phyloP scores from a whole-genome alignment of 2,329 filamentous ascomycete species.

The Cladophialophora yegresii region DNA sequence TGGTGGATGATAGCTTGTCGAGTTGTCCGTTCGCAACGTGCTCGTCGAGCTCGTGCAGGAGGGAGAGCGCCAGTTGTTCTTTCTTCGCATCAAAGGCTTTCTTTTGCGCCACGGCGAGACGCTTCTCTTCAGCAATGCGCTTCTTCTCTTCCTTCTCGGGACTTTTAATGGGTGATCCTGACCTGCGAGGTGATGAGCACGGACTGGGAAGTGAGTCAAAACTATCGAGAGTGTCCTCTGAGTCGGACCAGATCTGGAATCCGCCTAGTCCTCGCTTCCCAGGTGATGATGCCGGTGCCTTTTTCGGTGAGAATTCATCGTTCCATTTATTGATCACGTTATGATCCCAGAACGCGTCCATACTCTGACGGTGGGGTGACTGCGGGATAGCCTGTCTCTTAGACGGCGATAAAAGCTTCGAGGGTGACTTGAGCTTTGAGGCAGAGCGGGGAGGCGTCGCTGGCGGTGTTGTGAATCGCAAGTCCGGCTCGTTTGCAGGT shows the following conservation, averaged over 20 bases:
- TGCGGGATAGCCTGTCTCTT: constrained; percentile 52
- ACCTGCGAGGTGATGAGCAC: constrained; percentile 34
- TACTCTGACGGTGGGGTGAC: constrained; percentile 53
- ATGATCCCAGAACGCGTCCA: constrained; percentile 58
- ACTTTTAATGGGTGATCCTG: constrained; percentile 34
- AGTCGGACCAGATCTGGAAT: constrained; percentile 44
- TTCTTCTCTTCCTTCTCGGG: constrained; percentile 35
- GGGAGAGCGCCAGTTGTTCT: constrained; percentile 54
- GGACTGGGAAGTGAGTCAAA: constrained; percentile 37
- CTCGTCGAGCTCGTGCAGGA: constrained; percentile 59
- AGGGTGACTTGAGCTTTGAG: constrained; percentile 35
- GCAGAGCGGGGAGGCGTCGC: constrained; percentile 42
- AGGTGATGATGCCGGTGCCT: constrained; percentile 39
- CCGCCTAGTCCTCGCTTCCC: constrained; percentile 28
- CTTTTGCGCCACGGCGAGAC: constrained; percentile 43
- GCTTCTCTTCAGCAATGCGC: constrained; percentile 41
- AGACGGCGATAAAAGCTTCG: constrained; percentile 50
- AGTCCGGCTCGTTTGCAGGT: not conserved
- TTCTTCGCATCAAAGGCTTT: constrained; percentile 59
- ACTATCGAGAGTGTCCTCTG: constrained; percentile 35
- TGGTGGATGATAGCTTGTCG: constrained; percentile 49
- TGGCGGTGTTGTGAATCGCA: constrained; percentile 21
- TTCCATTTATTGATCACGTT: constrained; percentile 57
- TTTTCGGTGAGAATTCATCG: constrained; percentile 56
- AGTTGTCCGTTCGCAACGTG: constrained; percentile 55